Evolutionary conservation across 768 basidiomycete genomes (phyloP), one percentile per base, ranked within the genome.

Genomic region (Filobasidium floriforme): DNA sequence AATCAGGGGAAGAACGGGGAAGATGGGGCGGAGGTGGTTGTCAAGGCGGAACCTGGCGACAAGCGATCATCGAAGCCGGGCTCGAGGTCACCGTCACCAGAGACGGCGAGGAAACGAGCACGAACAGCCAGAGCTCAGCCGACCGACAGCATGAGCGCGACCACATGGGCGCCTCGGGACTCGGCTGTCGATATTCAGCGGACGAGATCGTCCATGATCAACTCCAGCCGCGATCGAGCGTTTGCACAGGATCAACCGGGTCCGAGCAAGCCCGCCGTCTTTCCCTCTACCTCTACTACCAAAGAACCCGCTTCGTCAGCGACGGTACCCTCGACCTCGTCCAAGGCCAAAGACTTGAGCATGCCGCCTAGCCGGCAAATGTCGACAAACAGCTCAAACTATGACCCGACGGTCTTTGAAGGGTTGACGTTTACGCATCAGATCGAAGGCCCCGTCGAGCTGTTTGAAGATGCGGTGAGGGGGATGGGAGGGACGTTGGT

Each of bases 371-470:
- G 46, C 22, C 46, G 46, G 46, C 46, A 49, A 49, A 18, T 15
- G 46, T 49, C 46, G 46, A 49, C 46, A 4, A 18, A 41, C 1
- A 51, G 29, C 10, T 60, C 41, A 29, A 69, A 67, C 24, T 40
- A 69, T 60, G 68, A 72, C 66, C 19, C 63, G 60, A 43, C 61
- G 73, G 61, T 65, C 7, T 78, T 76, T 55, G 70, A 69, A 10
- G 74, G 75, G 7, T 54, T 75, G 26, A 63, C 44, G 26, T 74
- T 75, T 65, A 72, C 68, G 22, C 71, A 73, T 60, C 62, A 73
- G 54, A 70, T 76, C 12, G 44, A 61, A 22, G 70, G 71, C n/a
- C 61, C 72, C 32, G 62, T 62, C 41, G 67, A 66, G 41, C 67
- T 65, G 0, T 55, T 76, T 62, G 69, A 72, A 44, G 68, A 62